Conservation (phyloP, 345 rosid genomes). For the Rhodamnia rubescens region DNA sequence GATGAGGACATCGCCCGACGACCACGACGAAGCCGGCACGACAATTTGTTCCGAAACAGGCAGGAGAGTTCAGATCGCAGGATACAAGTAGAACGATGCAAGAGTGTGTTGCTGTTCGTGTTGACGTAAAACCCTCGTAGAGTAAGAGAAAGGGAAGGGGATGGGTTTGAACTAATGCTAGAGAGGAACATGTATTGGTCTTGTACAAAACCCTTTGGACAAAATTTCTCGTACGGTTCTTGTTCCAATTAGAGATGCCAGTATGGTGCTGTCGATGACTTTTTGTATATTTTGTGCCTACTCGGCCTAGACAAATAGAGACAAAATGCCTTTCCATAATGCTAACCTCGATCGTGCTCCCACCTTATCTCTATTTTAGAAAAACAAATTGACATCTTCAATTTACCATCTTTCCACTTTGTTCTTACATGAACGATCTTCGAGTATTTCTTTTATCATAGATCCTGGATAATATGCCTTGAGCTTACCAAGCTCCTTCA, state of each 20-base stretch:
- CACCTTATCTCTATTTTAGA: not conserved
- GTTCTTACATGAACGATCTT: not conserved
- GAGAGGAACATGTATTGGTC: not conserved
- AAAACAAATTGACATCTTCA: too few relatives aligned
- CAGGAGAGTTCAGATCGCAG: not conserved
- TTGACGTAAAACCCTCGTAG: not conserved
- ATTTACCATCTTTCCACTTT: not conserved
- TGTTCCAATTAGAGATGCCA: not conserved
- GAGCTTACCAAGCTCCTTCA: not conserved
- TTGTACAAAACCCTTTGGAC: not conserved
- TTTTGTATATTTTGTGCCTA: not conserved
- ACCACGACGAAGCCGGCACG: not conserved
- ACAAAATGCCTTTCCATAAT: not conserved
- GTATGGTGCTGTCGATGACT: not conserved
- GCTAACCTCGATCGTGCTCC: not conserved
- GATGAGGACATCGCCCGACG: too few relatives aligned
- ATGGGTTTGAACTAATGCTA: not conserved
- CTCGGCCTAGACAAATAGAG: not conserved
- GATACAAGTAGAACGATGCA: not conserved
- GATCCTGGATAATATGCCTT: not conserved
- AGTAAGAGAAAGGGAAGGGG: not conserved
- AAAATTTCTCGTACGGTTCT: not conserved
- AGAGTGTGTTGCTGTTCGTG: not conserved
- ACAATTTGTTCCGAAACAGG: not conserved
- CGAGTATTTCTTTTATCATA: not conserved